These are phyloP conservation scores for Strigomonas culicis DNA, from an alignment of 208 protist species.

Conservation along the genomic window DNA sequence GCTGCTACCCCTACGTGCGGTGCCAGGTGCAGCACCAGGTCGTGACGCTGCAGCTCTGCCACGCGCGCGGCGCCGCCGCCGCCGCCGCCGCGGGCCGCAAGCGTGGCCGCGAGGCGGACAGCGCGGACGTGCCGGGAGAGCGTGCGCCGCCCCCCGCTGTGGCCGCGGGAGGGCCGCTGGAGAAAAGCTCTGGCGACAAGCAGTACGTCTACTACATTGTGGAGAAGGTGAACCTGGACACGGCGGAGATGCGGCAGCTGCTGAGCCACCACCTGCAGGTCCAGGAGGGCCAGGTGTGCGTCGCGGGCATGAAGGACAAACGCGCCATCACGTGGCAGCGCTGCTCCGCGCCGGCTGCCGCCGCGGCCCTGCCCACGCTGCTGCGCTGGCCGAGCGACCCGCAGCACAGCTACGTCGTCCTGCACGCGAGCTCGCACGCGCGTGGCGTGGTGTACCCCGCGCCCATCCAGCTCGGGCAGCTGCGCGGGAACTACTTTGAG, in stretches of 20 bases:
- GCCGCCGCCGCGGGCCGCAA: neutral
- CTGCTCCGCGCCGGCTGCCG: constrained; percentile 44
- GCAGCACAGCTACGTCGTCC: constrained; percentile 30
- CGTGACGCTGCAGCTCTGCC: constrained; percentile 20
- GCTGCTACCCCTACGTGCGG: constrained; percentile 52
- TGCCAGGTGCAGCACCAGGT: constrained; percentile 51
- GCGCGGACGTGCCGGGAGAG: neutral
- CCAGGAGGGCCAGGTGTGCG: constrained; percentile 40
- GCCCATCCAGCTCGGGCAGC: constrained; percentile 34
- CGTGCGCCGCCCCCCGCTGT: too few species aligned
- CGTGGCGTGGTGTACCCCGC: neutral
- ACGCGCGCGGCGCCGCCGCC: too few species aligned
- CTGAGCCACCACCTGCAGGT: constrained; percentile 51
- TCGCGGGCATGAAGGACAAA: constrained; percentile 94
- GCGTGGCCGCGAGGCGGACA: neutral
- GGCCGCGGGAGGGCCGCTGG: too few species aligned
- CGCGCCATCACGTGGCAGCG: constrained; percentile 85
- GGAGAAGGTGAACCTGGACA: constrained; percentile 85
- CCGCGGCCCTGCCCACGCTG: neutral
- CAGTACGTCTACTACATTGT: constrained; percentile 49
- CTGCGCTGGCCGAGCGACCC: constrained; percentile 39
- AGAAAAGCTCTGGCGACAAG: neutral
- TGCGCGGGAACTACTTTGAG: constrained; percentile 69
- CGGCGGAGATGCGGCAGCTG: constrained; percentile 52
- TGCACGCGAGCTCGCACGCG: constrained; percentile 5